These are phyloP conservation scores for Cucurbita ficifolia DNA, from an alignment of 306 rosid species.

Conservation along the genomic window DNA sequence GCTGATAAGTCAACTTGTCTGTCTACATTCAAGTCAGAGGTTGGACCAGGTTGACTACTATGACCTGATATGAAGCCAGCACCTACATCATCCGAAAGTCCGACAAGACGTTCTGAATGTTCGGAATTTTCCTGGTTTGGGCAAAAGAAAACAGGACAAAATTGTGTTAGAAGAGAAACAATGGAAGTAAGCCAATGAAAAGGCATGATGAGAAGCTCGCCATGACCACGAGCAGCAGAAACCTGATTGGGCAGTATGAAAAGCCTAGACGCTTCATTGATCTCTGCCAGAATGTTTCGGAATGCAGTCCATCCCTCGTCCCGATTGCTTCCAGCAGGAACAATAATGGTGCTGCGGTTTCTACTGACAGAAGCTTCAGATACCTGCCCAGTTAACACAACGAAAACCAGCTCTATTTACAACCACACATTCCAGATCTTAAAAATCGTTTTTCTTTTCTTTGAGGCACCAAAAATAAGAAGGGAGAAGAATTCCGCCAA, in stretches of 20 bases:
- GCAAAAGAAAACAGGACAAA: neutral
- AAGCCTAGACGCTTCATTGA: conserved; percentile 94
- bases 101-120: conserved; percentile 70
- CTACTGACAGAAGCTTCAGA: conserved; percentile 98
- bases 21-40: conserved; percentile 76
- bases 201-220: neutral
- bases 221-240: conserved; percentile 14
- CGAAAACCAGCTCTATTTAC: too few relatives aligned
- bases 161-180: conserved; percentile 4
- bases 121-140: conserved; percentile 70
- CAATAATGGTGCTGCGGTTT: conserved; percentile 96
- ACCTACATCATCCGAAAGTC: conserved; percentile 98
- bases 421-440: too few relatives aligned
- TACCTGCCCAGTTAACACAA: conserved; percentile 35
- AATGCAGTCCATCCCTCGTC: conserved; percentile 99
- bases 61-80: conserved; percentile 98
- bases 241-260: conserved; percentile 92
- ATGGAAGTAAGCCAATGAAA: neutral
- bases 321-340: conserved; percentile 89
- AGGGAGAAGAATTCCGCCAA: neutral
- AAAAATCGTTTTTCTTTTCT: neutral
- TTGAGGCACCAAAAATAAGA: neutral
- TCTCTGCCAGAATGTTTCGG: conserved; percentile 89
- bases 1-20: conserved; percentile 73
- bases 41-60: conserved; percentile 62